These are phyloP conservation scores for Tetrahymena malaccensis DNA, from an alignment of 73 alveolate species.

Conservation along the genomic window DNA sequence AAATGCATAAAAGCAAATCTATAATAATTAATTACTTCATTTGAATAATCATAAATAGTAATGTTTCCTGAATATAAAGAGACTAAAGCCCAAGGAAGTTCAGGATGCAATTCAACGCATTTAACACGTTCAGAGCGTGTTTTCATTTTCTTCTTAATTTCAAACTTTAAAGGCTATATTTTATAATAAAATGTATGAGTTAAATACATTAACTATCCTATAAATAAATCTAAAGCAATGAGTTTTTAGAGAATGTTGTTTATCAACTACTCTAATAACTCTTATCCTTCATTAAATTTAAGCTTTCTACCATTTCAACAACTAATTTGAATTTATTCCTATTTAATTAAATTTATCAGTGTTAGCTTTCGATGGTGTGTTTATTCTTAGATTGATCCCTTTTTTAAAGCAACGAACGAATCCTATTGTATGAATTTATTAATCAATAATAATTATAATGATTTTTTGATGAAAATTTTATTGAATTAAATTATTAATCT, in stretches of 20 bases:
- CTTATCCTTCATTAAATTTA: neutral
- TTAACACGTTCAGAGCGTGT: conserved; percentile 89
- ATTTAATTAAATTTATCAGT: neutral
- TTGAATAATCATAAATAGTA: conserved; percentile 92
- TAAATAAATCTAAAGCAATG: neutral
- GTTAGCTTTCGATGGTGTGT: neutral
- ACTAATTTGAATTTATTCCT: neutral
- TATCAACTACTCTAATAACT: neutral
- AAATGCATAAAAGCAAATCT: neutral
- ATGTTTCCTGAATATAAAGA: conserved; percentile 96
- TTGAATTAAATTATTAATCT: neutral
- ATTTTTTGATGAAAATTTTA: neutral
- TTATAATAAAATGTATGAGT: neutral
- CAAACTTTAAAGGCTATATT: conserved; percentile 23
- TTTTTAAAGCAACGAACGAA: neutral
- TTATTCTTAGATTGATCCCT: neutral
- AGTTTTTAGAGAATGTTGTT: neutral
- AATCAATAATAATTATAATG: neutral
- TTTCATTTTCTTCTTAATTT: conserved; percentile 19
- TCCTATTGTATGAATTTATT: neutral
- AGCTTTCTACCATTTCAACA: neutral
- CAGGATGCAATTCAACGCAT: conserved; percentile 95
- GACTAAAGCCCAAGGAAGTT: conserved; percentile 92
- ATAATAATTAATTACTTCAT: conserved; percentile 40
- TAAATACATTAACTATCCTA: neutral